Conservation (phyloP, 306 rosid genomes). For the Senna siamea region DNA sequence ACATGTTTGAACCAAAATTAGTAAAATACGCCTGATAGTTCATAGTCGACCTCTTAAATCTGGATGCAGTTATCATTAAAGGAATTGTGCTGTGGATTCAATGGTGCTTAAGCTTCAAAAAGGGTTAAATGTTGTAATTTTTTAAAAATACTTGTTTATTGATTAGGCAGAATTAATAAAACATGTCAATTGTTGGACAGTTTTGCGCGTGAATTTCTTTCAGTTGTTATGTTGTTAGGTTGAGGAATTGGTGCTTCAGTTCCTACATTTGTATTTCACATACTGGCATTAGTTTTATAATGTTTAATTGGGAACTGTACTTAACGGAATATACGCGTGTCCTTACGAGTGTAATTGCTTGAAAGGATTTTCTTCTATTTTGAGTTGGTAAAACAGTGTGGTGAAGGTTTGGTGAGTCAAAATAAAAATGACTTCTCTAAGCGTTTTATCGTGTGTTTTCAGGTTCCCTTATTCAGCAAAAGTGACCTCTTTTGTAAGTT, state of each 20-base stretch:
- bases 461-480: not conserved
- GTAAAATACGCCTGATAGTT: conserved; percentile 2
- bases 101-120: not conserved
- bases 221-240: not conserved
- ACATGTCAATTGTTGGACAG: not conserved
- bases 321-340: not conserved
- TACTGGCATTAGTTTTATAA: not conserved
- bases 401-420: conserved; percentile 16
- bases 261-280: not conserved
- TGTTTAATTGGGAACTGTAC: not conserved
- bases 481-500: conserved; percentile 2
- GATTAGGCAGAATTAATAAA: not conserved
- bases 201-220: not conserved
- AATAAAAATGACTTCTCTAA: not conserved
- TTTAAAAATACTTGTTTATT: not conserved
- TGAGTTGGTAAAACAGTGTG: not conserved
- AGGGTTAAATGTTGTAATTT: not conserved
- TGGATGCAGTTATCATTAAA: not conserved
- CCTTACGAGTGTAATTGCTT: not conserved
- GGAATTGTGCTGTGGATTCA: not conserved
- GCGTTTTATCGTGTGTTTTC: not conserved
- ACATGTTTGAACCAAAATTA: conserved; percentile 18
- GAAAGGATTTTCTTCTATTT: not conserved
- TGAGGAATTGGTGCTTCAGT: not conserved
- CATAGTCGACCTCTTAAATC: not conserved